Evolutionary conservation across 176 grass and related monocot species (phyloP).

Genomic region (Rhipidocladum racemiflorum): DNA sequence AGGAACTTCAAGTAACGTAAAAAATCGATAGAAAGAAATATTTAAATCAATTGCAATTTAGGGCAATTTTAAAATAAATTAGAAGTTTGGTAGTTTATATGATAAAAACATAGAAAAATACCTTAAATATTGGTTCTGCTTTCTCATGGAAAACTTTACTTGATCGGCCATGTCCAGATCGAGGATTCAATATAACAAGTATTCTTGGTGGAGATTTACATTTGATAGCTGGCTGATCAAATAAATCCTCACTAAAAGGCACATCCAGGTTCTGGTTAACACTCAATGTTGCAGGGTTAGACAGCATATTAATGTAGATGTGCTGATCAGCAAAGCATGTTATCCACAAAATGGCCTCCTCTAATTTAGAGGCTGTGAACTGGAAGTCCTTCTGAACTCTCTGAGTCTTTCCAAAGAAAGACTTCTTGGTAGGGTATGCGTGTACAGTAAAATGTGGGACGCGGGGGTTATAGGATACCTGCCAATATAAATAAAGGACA

Average conservation of each 20-base stretch:
- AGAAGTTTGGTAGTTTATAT: neutral
- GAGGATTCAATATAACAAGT: slow-evolving; percentile 97
- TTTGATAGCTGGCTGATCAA: slow-evolving; percentile 80
- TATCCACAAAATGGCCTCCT: slow-evolving; percentile 77
- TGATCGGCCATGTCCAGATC: slow-evolving; percentile 83
- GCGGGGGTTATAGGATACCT: slow-evolving; percentile 72
- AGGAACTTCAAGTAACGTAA: neutral
- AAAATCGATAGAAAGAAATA: neutral
- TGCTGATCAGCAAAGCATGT: slow-evolving; percentile 87
- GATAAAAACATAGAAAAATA: slow-evolving; percentile 30
- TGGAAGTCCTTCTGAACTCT: slow-evolving; percentile 73
- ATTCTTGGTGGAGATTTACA: slow-evolving; percentile 69
- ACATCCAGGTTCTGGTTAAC: slow-evolving; percentile 53
- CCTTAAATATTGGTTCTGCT: slow-evolving; percentile 97
- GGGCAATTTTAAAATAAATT: neutral
- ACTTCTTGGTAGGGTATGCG: slow-evolving; percentile 70
- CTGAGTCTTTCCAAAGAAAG: slow-evolving; percentile 61
- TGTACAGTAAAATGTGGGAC: slow-evolving; percentile 75
- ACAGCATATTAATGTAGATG: slow-evolving; percentile 62
- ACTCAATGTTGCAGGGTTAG: slow-evolving; percentile 50
- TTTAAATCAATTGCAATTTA: neutral
- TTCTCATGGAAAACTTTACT: slow-evolving; percentile 93
- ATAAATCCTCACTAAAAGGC: slow-evolving; percentile 50
- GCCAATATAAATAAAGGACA: slow-evolving; percentile 30
- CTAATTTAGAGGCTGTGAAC: slow-evolving; percentile 63